phyloP scores from a whole-genome alignment of 2,329 filamentous ascomycete species.

The Penicillium sp. region DNA sequence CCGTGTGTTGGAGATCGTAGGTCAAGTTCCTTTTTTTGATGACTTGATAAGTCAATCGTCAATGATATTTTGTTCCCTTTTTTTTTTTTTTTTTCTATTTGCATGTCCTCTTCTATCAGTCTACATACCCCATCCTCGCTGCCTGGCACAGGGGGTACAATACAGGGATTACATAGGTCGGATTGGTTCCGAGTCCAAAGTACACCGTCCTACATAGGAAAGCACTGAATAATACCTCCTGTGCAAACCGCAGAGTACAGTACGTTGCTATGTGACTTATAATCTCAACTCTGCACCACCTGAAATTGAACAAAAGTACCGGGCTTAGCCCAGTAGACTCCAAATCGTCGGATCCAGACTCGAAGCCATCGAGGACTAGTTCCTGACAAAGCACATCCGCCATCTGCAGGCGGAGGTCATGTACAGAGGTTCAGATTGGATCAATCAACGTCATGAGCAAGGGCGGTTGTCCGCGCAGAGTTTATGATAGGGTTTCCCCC shows the following conservation, averaged over 20 bases:
- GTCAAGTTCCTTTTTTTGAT: too few relatives aligned
- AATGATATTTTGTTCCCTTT: background rate
- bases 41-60: too few relatives aligned
- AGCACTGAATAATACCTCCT: background rate
- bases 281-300: background rate
- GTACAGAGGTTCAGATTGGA: conserved; percentile 10
- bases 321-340: background rate
- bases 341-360: conserved; percentile 23
- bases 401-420: conserved; percentile 11
- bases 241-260: background rate
- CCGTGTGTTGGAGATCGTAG: background rate
- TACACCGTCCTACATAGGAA: background rate
- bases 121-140: background rate
- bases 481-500: conserved; percentile 1
- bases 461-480: conserved; percentile 14
- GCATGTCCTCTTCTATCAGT: background rate
- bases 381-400: background rate
- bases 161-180: conserved; percentile 6
- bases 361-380: conserved; percentile 12
- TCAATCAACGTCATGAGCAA: conserved; percentile 28
- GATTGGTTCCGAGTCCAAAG: background rate
- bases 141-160: background rate
- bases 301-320: conserved; percentile 13
- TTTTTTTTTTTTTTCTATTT: background rate
- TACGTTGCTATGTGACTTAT: background rate